Percentiles rank a stretch among this genome's conserved stretches.
These are phyloP conservation scores for Rhynchospora tenuis DNA, from an alignment of 176 grass and related monocot genomes.

Conservation along the genomic window DNA sequence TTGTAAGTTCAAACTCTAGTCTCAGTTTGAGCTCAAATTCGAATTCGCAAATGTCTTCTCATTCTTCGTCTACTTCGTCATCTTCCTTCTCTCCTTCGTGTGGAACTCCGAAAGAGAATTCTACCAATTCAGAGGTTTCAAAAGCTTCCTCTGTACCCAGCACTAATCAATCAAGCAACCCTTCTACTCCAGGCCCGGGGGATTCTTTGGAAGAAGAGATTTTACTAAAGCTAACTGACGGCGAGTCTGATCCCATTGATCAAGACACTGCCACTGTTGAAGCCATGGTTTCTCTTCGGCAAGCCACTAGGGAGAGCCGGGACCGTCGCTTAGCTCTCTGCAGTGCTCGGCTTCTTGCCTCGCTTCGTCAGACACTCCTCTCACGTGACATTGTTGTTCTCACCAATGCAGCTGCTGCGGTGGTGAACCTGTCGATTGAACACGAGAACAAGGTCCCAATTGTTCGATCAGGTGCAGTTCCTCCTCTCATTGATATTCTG, in stretches of 20 bases:
- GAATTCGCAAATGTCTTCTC: slow-evolving; percentile 10
- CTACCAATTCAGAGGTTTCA: neutral
- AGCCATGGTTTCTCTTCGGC: slow-evolving; percentile 24
- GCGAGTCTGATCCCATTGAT: slow-evolving; percentile 13
- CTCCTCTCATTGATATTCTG: slow-evolving; percentile 32
- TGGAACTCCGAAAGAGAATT: neutral
- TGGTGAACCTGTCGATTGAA: slow-evolving; percentile 39
- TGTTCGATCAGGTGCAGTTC: slow-evolving; percentile 31
- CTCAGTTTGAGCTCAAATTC: slow-evolving; percentile 15
- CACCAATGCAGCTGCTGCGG: slow-evolving; percentile 28
- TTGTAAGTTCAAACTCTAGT: slow-evolving; percentile 12
- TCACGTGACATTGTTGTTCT: slow-evolving; percentile 18
- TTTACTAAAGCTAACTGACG: slow-evolving; percentile 14
- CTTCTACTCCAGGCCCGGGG: neutral
- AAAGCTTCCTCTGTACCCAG: neutral
- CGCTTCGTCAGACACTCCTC: slow-evolving; percentile 24
- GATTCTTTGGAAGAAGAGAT: slow-evolving; percentile 33
- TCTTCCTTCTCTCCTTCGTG: slow-evolving; percentile 17
- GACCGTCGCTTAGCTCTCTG: slow-evolving; percentile 30
- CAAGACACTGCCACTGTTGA: slow-evolving; percentile 1
- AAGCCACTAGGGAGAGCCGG: slow-evolving; percentile 28
- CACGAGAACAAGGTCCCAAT: slow-evolving; percentile 28
- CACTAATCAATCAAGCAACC: neutral
- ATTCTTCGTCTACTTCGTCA: slow-evolving; percentile 1
- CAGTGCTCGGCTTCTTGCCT: slow-evolving; percentile 27